These are phyloP conservation scores for Favolaschia claudopus DNA, from an alignment of 768 basidiomycete genomes.

Conservation along the genomic window DNA sequence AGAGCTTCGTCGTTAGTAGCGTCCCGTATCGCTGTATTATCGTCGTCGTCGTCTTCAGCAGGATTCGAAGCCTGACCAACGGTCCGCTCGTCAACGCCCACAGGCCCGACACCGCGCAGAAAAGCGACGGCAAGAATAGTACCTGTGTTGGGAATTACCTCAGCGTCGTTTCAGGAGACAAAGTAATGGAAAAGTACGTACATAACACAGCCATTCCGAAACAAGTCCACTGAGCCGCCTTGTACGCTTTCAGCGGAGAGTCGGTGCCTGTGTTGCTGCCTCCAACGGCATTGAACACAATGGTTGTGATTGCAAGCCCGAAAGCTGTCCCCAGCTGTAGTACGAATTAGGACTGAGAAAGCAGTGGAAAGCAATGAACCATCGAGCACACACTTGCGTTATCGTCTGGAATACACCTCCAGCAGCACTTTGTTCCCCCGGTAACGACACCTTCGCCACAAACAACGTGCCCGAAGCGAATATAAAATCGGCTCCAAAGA, in stretches of 20 bases:
- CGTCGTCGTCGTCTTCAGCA: no score
- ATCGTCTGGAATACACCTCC: constrained; percentile 84
- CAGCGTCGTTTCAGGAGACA: no score
- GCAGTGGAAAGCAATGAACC: not conserved
- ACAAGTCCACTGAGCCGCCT: constrained; percentile 58
- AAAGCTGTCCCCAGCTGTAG: constrained; percentile 57
- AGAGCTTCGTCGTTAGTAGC: no score
- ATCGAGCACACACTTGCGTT: constrained; percentile 58
- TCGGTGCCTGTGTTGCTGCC: constrained; percentile 37
- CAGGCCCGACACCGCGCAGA: no score
- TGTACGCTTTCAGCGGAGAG: constrained; percentile 54
- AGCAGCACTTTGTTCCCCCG: constrained; percentile 78
- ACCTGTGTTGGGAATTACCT: no score
- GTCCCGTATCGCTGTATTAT: no score
- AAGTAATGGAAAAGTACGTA: constrained; percentile 41
- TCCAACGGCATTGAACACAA: constrained; percentile 38
- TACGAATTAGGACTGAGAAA: not conserved
- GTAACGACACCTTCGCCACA: constrained; percentile 69
- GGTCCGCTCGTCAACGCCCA: no score
- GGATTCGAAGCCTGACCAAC: no score
- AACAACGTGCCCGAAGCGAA: constrained; percentile 78
- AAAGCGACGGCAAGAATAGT: no score
- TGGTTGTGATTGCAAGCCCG: constrained; percentile 61
- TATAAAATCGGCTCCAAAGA: constrained; percentile 82
- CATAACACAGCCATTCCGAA: constrained; percentile 60